phyloP scores from a whole-genome alignment of 345 rosid genomes.

The Citrus hindsii region DNA sequence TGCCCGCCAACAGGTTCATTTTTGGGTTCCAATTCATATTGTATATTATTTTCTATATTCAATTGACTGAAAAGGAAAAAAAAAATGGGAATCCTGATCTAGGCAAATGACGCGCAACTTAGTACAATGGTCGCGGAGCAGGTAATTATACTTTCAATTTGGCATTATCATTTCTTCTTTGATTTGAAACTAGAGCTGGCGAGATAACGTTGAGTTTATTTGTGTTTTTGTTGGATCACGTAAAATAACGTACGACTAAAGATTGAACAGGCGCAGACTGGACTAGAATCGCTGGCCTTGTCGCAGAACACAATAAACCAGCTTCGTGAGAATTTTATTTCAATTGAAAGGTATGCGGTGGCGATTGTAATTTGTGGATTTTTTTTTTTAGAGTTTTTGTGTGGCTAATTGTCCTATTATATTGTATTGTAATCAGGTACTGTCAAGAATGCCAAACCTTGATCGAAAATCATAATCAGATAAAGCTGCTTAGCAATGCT shows the following conservation, averaged over 20 bases:
- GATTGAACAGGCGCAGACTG: constrained; percentile 93
- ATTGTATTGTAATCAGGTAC: constrained; percentile 42
- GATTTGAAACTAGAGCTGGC: not conserved
- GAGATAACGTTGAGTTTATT: not conserved
- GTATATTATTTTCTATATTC: not conserved
- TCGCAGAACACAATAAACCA: constrained; percentile 69
- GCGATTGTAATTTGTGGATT: not conserved
- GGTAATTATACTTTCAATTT: constrained; percentile 28
- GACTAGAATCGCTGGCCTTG: constrained; percentile 64
- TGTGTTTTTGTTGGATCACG: not conserved
- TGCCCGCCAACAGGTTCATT: constrained; percentile 77
- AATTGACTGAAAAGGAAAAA: not conserved
- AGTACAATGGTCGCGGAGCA: constrained; percentile 99
- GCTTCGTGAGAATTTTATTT: constrained; percentile 78
- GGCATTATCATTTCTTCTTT: not conserved
- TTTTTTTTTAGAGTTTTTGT: not conserved
- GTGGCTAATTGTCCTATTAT: not conserved
- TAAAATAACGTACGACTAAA: constrained; percentile 16
- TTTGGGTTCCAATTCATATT: not conserved
- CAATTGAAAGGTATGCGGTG: constrained; percentile 68
- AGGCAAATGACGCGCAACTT: constrained; percentile 99
- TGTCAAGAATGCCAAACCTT: constrained; percentile 96
- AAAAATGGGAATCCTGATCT: not conserved
- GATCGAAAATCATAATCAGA: constrained; percentile 97
- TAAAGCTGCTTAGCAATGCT: constrained; percentile 93